phyloP scores from a whole-genome alignment of 495 filamentous ascomycete genomes.

The Margaritispora aquatica region DNA sequence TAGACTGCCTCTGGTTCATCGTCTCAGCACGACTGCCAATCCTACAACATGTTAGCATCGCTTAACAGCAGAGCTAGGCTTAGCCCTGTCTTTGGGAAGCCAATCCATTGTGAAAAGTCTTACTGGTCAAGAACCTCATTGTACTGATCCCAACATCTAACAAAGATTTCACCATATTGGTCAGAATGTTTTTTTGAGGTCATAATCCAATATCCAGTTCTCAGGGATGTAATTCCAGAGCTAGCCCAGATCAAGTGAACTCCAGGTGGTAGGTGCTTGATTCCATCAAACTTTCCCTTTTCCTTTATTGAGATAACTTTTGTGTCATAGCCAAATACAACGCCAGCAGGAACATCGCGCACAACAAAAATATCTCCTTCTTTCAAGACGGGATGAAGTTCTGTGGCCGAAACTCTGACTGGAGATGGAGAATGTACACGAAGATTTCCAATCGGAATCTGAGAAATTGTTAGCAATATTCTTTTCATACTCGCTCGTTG shows the following conservation, averaged over 20 bases:
- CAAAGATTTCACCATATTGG: conserved; percentile 33
- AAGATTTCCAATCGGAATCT: conserved; percentile 24
- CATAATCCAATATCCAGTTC: conserved; percentile 55
- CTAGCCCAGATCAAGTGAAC: conserved; percentile 53
- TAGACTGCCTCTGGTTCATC: conserved; percentile 26
- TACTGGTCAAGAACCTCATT: conserved; percentile 38
- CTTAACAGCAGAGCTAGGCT: not conserved
- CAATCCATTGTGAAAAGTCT: too few relatives aligned
- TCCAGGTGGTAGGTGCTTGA: conserved; percentile 52
- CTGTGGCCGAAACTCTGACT: not conserved
- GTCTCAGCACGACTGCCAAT: conserved; percentile 31
- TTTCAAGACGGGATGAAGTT: conserved; percentile 13
- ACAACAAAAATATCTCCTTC: conserved; percentile 38
- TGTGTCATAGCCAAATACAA: conserved; percentile 40
- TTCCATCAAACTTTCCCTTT: conserved; percentile 40
- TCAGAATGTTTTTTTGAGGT: conserved; percentile 12
- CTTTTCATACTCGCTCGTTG: conserved; percentile 21
- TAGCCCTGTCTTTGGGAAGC: too few relatives aligned
- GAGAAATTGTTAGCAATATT: conserved; percentile 17
- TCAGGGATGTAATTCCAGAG: conserved; percentile 35
- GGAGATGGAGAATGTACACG: conserved; percentile 27
- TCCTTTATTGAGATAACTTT: conserved; percentile 30
- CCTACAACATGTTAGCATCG: not conserved
- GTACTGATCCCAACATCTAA: conserved; percentile 56
- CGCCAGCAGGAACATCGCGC: conserved; percentile 33